Percentiles rank a stretch among this genome's conserved stretches.
Evolutionary conservation across 2,329 filamentous ascomycete genomes (phyloP).

Genomic region (Lecanoromycetidae sp.): DNA sequence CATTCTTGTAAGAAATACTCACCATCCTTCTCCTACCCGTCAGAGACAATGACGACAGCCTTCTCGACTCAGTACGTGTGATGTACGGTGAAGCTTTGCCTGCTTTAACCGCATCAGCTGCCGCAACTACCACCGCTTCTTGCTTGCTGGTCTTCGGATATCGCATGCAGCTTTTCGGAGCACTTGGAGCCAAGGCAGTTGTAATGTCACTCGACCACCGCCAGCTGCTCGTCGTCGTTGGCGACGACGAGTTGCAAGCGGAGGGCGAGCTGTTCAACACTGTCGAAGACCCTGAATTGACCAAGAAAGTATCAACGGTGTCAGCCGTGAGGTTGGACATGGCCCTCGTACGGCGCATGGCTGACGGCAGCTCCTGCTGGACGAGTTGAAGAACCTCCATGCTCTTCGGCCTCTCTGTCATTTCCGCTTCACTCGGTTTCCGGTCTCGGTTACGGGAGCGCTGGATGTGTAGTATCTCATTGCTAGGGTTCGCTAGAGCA

Average conservation of each 20-base stretch:
- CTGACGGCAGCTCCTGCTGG: neutral
- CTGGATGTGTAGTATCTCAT: neutral
- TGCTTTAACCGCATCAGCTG: neutral
- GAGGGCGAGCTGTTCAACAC: too few species aligned
- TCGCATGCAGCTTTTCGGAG: too few species aligned
- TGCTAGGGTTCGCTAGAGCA: too few species aligned
- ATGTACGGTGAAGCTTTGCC: neutral
- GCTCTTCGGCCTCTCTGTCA: neutral
- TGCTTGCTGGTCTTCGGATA: too few species aligned
- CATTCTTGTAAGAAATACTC: neutral
- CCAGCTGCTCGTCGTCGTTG: neutral
- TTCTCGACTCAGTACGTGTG: neutral
- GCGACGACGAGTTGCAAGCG: neutral
- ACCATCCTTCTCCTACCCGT: neutral
- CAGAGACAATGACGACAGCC: neutral
- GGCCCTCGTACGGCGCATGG: neutral
- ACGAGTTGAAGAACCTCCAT: neutral
- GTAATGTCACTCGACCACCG: neutral
- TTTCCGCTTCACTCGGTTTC: neutral
- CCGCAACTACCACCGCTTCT: too few species aligned
- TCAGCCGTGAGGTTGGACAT: neutral
- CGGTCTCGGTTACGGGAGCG: neutral
- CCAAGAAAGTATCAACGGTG: neutral
- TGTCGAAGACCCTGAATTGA: neutral
- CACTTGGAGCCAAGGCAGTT: too few species aligned